Conservation (phyloP, 352 stramenopile genomes). For the Elongisporangium anandrum region DNA sequence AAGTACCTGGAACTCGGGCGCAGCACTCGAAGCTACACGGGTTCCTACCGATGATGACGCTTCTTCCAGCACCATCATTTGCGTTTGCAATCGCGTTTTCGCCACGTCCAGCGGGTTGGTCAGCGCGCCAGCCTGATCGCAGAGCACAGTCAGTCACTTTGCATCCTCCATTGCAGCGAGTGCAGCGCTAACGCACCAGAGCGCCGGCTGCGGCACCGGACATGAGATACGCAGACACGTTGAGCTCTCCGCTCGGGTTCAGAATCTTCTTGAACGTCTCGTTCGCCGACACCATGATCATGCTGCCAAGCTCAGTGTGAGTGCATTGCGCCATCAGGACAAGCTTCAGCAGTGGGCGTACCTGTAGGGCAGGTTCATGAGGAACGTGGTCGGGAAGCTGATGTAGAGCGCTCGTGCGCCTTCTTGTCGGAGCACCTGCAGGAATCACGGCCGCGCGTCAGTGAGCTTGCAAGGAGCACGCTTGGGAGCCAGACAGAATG, state of each 20-base stretch:
- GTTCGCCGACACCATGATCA: conserved; percentile 98
- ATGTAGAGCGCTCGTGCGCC: conserved; percentile 87
- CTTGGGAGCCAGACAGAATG: no score
- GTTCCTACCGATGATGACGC: conserved; percentile 36
- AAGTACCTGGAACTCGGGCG: conserved; percentile 54
- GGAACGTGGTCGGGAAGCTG: conserved; percentile 96
- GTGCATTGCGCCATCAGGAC: neutral
- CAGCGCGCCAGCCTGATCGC: conserved; percentile 66
- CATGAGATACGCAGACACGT: conserved; percentile 90
- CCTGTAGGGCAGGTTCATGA: conserved; percentile 98
- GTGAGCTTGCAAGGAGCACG: no score
- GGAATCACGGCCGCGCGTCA: neutral
- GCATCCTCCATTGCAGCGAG: no score
- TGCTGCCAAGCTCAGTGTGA: conserved; percentile 35
- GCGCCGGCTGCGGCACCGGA: conserved; percentile 92
- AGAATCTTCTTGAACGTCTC: conserved; percentile 95
- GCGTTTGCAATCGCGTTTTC: conserved; percentile 97
- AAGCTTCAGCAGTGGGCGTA: conserved; percentile 6
- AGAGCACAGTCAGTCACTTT: no score
- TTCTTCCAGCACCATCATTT: conserved; percentile 74
- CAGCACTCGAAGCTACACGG: conserved; percentile 17
- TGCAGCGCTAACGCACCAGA: conserved; percentile 51
- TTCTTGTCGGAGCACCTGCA: conserved; percentile 71
- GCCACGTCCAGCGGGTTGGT: conserved; percentile 98
- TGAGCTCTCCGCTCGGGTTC: conserved; percentile 84